Base-by-base conservation (phyloP, 2,329 filamentous ascomycete species). In the Pezicula carpinea region DNA sequence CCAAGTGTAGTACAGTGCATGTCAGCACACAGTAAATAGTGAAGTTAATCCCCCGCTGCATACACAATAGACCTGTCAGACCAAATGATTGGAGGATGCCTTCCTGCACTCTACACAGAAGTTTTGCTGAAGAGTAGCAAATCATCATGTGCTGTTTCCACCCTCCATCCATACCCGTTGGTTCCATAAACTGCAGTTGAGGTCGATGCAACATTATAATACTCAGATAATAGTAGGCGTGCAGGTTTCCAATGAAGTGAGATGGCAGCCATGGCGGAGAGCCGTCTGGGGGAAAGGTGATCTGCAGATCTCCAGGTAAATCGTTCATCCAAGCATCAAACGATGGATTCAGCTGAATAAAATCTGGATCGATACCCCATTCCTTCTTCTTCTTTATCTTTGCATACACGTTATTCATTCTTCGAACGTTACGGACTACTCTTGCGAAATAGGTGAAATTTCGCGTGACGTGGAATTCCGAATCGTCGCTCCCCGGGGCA, bases 31-130 rank as follows among this genome's bases (percentile, higher is more conserved):
- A 83, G 62, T 97, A 97, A n/a, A 97, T 89, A 5, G 89, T 89
- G 61, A 96, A 97, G 66, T 91, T 96, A 64, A 95, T 90, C 33
- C 92, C 92, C 55, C 92, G 80, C 60, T 92, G 85, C 92, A 96
- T 96, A 68, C 85, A 95, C 57, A 93, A 76, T 14, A 97, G 73
- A 0, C 91, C 92, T 14, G 79, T 79, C 50, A 96, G 71, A 3
- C 90, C 89, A 64, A 84, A 95, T 0, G 80, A 78, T 45, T 85
- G 77, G 49, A 95, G 62, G 31, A 95, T 81, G 2, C 85, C 85
- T 67, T 97, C 92, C 62, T 96, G 90, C 5, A 96, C 68, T 50
- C 87, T 83, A 66, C 91, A 96, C 43, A 97, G 76, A 34, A 79
- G 80, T 66, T 93, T 95, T 33, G 92, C 90, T 1, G 91, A 85